Evolutionary conservation across 257 asterid species (phyloP).

Genomic region (Datura wrightii): DNA sequence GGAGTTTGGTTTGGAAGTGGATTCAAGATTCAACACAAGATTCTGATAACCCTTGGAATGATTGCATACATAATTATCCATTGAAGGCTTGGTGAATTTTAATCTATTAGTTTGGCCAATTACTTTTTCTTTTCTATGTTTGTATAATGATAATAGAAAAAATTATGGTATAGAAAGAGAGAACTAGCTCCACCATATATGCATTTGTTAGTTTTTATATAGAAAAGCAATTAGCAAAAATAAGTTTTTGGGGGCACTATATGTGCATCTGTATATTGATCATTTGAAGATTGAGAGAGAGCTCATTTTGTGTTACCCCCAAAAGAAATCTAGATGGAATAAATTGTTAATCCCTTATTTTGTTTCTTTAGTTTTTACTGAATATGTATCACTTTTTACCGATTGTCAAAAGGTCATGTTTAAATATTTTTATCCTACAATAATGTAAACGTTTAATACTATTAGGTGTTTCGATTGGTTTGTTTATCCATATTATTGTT

Average conservation of each 20-base stretch:
- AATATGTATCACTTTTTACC: background rate
- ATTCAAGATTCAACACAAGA: constrained; percentile 55
- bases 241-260: background rate
- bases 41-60: constrained; percentile 71
- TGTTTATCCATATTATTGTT: too few relatives aligned
- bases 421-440: too few relatives aligned
- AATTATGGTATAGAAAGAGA: background rate
- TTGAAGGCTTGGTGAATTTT: constrained; percentile 40
- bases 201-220: background rate
- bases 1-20: constrained; percentile 70
- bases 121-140: too few relatives aligned
- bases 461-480: too few relatives aligned
- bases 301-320: background rate
- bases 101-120: too few relatives aligned
- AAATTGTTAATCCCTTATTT: background rate
- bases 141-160: too few relatives aligned
- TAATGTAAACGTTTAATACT: too few relatives aligned
- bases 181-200: background rate
- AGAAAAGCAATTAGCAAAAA: background rate
- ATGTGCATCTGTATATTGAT: background rate
- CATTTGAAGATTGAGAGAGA: background rate
- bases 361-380: too few relatives aligned
- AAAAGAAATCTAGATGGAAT: too few relatives aligned
- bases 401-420: background rate
- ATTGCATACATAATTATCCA: constrained; percentile 61